phyloP scores from a whole-genome alignment of 1,139 yeast species.

The Diutina siamensis region DNA sequence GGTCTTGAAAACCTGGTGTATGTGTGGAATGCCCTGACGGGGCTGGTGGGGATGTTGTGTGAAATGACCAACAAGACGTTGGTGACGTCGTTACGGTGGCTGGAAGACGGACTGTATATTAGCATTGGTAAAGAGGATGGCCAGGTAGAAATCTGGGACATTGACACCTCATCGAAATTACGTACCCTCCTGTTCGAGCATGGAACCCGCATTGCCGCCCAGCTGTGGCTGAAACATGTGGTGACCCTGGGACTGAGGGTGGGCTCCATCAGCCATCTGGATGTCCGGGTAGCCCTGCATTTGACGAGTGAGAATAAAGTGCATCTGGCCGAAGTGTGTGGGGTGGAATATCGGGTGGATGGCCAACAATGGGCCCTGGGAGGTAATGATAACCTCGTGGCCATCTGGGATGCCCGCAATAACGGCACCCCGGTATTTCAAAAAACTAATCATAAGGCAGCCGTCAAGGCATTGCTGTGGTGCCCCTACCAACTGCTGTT shows the following conservation, averaged over 20 bases:
- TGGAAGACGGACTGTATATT: constrained; percentile 80
- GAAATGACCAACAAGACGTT: constrained; percentile 40
- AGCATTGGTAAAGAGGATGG: constrained; percentile 85
- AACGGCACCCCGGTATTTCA: constrained; percentile 33
- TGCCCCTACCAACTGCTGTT: constrained; percentile 79
- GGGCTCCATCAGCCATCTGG: constrained; percentile 82
- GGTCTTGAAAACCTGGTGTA: constrained; percentile 80
- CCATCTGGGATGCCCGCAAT: constrained; percentile 88
- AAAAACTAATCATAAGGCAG: constrained; percentile 79
- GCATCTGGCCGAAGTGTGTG: constrained; percentile 89
- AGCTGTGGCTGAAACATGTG: constrained; percentile 76
- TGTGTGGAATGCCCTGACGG: constrained; percentile 86
- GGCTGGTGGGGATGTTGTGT: constrained; percentile 62
- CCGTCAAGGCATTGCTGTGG: constrained; percentile 94
- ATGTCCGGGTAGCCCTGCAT: constrained; percentile 82
- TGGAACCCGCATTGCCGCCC: constrained; percentile 68
- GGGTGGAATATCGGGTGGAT: constrained; percentile 75
- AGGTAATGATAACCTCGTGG: constrained; percentile 88
- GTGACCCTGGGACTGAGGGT: constrained; percentile 75
- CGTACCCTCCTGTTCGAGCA: constrained; percentile 57
- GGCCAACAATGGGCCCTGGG: constrained; percentile 86
- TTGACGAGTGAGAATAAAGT: constrained; percentile 42
- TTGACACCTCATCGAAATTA: constrained; percentile 60
- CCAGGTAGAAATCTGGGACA: constrained; percentile 86
- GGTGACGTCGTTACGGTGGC: constrained; percentile 80